A percentile compares a stretch with the other conserved stretches of the same genome.
phyloP scores from a whole-genome alignment of 148 eudicot genomes.

The Amaranthus hypochondriacus region DNA sequence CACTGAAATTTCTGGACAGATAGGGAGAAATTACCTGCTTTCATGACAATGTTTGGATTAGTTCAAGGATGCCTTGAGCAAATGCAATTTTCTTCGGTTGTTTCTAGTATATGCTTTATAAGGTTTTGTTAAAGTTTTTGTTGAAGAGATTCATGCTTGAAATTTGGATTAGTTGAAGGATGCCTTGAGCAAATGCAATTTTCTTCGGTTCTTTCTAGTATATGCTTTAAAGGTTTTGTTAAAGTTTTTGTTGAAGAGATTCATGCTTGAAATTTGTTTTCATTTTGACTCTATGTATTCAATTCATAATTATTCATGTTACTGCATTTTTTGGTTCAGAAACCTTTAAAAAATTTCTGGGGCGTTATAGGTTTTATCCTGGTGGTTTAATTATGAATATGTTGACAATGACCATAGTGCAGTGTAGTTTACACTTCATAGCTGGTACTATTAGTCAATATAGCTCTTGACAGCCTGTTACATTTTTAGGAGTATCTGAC shows the following conservation, averaged over 20 bases:
- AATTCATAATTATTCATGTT: neutral
- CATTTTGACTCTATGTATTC: neutral
- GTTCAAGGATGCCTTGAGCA: too few relatives aligned
- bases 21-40: too few relatives aligned
- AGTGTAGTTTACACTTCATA: neutral
- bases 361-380: neutral
- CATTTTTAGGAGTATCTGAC: neutral
- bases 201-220: too few relatives aligned
- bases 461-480: neutral
- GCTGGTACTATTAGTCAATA: neutral
- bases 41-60: too few relatives aligned
- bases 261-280: neutral
- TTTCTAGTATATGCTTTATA: too few relatives aligned
- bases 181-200: too few relatives aligned
- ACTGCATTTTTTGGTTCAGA: neutral
- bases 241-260: neutral
- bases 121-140: neutral
- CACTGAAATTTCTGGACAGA: too few relatives aligned
- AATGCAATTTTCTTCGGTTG: too few relatives aligned
- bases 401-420: neutral
- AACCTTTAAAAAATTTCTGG: neutral
- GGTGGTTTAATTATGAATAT: neutral
- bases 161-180: neutral
- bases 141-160: neutral
- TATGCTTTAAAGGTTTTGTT: too few relatives aligned